A percentile compares a stretch with the other conserved stretches of the same genome.
These are phyloP conservation scores for Diaporthe destruens DNA, from an alignment of 2,329 filamentous ascomycete species.

Conservation along the genomic window DNA sequence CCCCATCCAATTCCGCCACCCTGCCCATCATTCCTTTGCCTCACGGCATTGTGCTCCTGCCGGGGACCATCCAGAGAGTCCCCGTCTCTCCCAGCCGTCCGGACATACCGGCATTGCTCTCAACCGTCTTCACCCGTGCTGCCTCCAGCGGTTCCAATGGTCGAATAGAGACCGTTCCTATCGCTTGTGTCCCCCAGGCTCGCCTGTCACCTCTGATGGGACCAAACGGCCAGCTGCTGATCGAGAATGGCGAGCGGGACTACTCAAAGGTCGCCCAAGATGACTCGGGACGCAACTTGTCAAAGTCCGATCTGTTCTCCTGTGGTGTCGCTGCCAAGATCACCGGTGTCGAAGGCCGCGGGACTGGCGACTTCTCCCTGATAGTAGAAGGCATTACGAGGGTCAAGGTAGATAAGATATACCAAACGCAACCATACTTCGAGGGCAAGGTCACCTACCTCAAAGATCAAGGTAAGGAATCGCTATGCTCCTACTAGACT, in stretches of 20 bases:
- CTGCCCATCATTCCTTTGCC: constrained; percentile 87
- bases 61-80: constrained; percentile 87
- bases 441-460: constrained; percentile 82
- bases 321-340: constrained; percentile 88
- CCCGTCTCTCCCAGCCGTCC: constrained; percentile 82
- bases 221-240: constrained; percentile 79
- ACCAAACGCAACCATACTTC: constrained; percentile 85
- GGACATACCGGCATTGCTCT: constrained; percentile 89
- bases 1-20: constrained; percentile 56
- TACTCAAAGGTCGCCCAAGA: constrained; percentile 59
- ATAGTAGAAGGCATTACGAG: constrained; percentile 88
- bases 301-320: constrained; percentile 80
- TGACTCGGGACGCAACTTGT: constrained; percentile 67
- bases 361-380: constrained; percentile 81
- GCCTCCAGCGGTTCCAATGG: constrained; percentile 75
- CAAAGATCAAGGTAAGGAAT: constrained; percentile 73
- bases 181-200: constrained; percentile 88
- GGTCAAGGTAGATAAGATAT: constrained; percentile 79
- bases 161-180: constrained; percentile 76
- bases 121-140: constrained; percentile 83
- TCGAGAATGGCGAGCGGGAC: constrained; percentile 72
- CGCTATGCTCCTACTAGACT: background rate
- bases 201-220: constrained; percentile 75
- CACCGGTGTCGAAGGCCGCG: constrained; percentile 80
- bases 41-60: constrained; percentile 84